Evolutionary conservation across 495 filamentous ascomycete species (phyloP).

Genomic region (Aspergillus bridgeri): DNA sequence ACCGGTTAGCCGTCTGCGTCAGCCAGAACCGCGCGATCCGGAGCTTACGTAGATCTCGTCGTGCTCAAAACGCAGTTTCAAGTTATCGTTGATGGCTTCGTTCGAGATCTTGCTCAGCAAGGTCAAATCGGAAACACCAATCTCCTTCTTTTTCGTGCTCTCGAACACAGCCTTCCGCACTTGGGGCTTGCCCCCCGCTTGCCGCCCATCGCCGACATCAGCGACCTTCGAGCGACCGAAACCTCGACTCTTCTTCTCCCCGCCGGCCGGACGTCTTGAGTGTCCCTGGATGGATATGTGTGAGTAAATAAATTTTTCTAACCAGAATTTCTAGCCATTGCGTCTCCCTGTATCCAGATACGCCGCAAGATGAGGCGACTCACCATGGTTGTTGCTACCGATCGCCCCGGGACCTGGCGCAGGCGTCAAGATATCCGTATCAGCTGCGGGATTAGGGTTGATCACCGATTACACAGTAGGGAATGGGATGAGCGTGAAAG

Average conservation of each 20-base stretch:
- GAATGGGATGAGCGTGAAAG: constrained; percentile 15
- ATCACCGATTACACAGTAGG: constrained; percentile 11
- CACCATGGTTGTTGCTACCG: constrained; percentile 34
- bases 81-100: constrained; percentile 97
- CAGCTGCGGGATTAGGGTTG: constrained; percentile 17
- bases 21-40: constrained; percentile 14
- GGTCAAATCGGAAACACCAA: constrained; percentile 96
- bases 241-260: constrained; percentile 47
- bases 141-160: constrained; percentile 96
- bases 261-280: constrained; percentile 47
- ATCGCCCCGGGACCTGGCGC: constrained; percentile 31
- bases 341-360: not conserved
- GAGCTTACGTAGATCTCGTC: constrained; percentile 86
- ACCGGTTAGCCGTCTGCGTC: constrained; percentile 21
- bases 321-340: not conserved
- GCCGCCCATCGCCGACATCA: constrained; percentile 45
- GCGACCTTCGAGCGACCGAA: constrained; percentile 48
- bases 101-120: constrained; percentile 97
- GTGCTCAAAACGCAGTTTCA: constrained; percentile 96
- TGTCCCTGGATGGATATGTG: constrained; percentile 38
- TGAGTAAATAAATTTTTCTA: constrained; percentile 11
- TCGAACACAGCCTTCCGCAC: constrained; percentile 96
- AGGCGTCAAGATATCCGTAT: constrained; percentile 34
- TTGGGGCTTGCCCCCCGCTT: constrained; percentile 56
- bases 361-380: constrained; percentile 6